These are phyloP conservation scores for Trapa bicornis DNA, from an alignment of 345 rosid species.

Conservation along the genomic window DNA sequence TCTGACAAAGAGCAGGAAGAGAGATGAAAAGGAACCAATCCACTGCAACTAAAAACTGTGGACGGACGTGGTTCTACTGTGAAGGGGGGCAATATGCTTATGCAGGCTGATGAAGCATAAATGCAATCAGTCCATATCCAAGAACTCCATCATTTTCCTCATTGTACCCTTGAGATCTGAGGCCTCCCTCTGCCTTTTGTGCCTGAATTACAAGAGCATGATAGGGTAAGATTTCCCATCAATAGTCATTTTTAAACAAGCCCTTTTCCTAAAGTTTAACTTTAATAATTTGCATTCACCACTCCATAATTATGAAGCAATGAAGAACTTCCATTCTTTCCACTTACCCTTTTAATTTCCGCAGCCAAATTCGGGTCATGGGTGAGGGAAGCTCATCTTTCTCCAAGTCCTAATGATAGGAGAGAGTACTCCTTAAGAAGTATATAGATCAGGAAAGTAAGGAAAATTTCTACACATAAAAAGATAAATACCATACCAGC, in stretches of 20 bases:
- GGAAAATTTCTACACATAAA: background rate
- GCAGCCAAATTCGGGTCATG: conserved; percentile 65
- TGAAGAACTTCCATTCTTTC: background rate
- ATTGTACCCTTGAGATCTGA: conserved; percentile 81
- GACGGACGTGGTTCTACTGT: conserved; percentile 20
- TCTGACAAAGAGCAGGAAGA: background rate
- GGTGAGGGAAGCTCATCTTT: conserved; percentile 88
- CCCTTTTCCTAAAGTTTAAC: background rate
- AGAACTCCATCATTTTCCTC: conserved; percentile 99
- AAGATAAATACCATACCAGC: conserved; percentile 41
- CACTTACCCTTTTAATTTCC: conserved; percentile 63
- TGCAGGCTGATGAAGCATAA: conserved; percentile 3
- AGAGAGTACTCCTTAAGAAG: conserved; percentile 6
- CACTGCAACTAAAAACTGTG: conserved; percentile 32
- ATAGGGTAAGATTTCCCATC: background rate
- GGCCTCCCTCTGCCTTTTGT: conserved; percentile 87
- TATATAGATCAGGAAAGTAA: background rate
- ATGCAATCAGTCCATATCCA: conserved; percentile 60
- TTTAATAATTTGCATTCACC: background rate
- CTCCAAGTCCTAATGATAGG: conserved; percentile 53
- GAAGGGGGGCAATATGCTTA: background rate
- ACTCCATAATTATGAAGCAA: background rate
- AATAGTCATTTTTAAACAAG: background rate
- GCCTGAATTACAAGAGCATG: conserved; percentile 33
- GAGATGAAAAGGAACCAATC: background rate